Base-by-base conservation (phyloP, 345 rosid genomes). In the Erucastrum elatum region DNA sequence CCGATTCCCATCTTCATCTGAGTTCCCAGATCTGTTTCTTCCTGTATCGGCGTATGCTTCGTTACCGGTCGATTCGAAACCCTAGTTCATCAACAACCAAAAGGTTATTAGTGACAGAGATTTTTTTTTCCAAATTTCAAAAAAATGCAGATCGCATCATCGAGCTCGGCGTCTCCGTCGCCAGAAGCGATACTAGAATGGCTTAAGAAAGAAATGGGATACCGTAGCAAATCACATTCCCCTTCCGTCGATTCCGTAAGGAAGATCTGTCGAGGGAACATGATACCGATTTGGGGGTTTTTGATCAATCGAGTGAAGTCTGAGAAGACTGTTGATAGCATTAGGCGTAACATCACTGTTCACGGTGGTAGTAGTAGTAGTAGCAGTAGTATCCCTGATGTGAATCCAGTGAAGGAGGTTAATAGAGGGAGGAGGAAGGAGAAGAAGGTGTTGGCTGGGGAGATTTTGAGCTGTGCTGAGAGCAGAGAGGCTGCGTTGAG, bases 171-270 rank as follows among this genome's bases (percentile, higher is more conserved):
- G 66, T 88, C 85, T 69, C 89, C 85, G 46, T 91, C 88, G 70
- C 89, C 97, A 8, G 93, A 91, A 71, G 97, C 89, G 17, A 91
- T 91, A 30, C 63, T 88, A 41, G 93, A 90, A 74, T 93, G 95
- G 98, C 85, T 91, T 44, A 90, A 88, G 56, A 93, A 88, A 84
- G 98, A 93, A 77, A 91, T 93, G 97, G 89, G 91, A 16, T 88
- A 93, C 82, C 76, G 92, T 6, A 76, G 86, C 79, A 85, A 87
- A 70, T 79, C 87, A 25, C 90, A 90, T 25, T 76, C 82, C 67
- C 97, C 97, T 6, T 87, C 90, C 8, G 75, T 77, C 10, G 92
- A 93, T 34, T 64, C 97, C 41, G 71, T 88, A n/a, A 82, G 93
- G 17, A 90, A 83, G 87, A 79, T 91, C 79, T 90, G 91, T 44